Percentiles rank a stretch among this genome's conserved stretches.
Conservation (phyloP, 2,329 filamentous ascomycete genomes). For the Fonsecaea erecta region DNA sequence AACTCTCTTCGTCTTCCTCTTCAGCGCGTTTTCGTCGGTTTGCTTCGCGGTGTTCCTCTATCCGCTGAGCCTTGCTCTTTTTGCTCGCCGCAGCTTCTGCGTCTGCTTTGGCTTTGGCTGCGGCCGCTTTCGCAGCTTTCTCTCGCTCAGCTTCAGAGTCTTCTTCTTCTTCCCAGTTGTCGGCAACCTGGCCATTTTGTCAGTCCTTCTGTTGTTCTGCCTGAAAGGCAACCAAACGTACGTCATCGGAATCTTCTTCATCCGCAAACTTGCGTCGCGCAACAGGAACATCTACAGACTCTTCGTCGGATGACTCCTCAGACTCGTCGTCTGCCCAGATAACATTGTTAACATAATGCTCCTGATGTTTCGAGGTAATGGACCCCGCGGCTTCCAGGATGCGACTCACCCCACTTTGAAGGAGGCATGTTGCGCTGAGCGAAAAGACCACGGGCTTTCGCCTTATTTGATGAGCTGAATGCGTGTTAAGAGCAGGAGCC, state of each 20-base stretch:
- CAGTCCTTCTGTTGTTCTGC: slow-evolving; percentile 14
- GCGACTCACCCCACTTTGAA: slow-evolving; percentile 56
- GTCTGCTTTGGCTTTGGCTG: slow-evolving; percentile 85
- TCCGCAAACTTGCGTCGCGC: slow-evolving; percentile 81
- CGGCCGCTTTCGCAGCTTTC: slow-evolving; percentile 85
- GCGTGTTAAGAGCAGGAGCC: no score
- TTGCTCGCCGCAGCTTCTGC: slow-evolving; percentile 87
- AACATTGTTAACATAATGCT: slow-evolving; percentile 12
- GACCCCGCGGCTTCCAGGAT: neutral
- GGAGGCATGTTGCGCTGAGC: slow-evolving; percentile 47
- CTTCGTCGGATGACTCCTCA: slow-evolving; percentile 43
- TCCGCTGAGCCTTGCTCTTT: slow-evolving; percentile 84
- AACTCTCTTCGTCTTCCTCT: slow-evolving; percentile 61
- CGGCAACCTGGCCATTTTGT: slow-evolving; percentile 71
- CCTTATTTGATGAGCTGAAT: neutral
- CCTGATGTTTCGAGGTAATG: neutral
- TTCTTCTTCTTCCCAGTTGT: slow-evolving; percentile 95
- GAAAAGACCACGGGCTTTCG: neutral
- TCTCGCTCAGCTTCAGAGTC: slow-evolving; percentile 96
- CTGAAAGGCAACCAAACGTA: slow-evolving; percentile 49
- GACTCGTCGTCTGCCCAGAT: slow-evolving; percentile 56
- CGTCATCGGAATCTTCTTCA: slow-evolving; percentile 83
- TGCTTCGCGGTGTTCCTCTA: slow-evolving; percentile 76
- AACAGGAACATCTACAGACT: slow-evolving; percentile 43
- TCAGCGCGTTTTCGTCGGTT: slow-evolving; percentile 63